Percentiles rank a stretch among this genome's conserved stretches.
These are phyloP conservation scores for Morella rubra DNA, from an alignment of 306 rosid species.

Conservation along the genomic window DNA sequence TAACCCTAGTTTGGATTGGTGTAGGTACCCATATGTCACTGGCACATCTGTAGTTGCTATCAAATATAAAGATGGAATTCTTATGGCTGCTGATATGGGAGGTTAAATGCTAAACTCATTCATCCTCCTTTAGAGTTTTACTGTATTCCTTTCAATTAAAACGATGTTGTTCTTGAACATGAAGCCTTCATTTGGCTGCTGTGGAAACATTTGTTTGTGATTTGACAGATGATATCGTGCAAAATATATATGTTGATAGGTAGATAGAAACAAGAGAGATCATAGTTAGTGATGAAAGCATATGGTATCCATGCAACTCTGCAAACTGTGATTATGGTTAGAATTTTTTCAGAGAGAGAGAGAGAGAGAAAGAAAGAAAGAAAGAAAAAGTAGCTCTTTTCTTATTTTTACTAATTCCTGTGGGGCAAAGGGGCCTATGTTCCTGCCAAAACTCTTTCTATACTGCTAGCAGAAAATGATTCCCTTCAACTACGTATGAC, in stretches of 20 bases:
- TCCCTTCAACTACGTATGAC: not conserved
- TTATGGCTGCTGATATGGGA: constrained; percentile 96
- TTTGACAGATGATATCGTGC: no score
- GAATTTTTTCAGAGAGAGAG: no score
- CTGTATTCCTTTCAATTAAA: not conserved
- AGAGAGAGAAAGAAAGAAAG: no score
- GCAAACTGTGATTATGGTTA: no score
- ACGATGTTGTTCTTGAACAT: not conserved
- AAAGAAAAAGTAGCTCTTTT: no score
- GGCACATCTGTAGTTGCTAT: constrained; percentile 89
- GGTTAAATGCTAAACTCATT: constrained; percentile 44
- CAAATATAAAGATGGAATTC: constrained; percentile 92
- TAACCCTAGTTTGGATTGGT: constrained; percentile 19
- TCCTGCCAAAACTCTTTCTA: not conserved
- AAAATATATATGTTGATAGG: no score
- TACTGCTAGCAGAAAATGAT: not conserved
- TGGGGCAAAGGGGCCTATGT: not conserved
- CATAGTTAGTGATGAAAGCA: no score
- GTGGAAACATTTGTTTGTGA: not conserved
- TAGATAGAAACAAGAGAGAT: no score
- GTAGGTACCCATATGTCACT: constrained; percentile 88
- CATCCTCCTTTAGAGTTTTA: not conserved
- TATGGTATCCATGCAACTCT: no score
- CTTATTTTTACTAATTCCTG: no score
- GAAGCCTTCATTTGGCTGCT: not conserved